Percentiles rank a stretch among this genome's conserved stretches.
Conservation (phyloP, 768 basidiomycete species). For the Russula foetens region DNA sequence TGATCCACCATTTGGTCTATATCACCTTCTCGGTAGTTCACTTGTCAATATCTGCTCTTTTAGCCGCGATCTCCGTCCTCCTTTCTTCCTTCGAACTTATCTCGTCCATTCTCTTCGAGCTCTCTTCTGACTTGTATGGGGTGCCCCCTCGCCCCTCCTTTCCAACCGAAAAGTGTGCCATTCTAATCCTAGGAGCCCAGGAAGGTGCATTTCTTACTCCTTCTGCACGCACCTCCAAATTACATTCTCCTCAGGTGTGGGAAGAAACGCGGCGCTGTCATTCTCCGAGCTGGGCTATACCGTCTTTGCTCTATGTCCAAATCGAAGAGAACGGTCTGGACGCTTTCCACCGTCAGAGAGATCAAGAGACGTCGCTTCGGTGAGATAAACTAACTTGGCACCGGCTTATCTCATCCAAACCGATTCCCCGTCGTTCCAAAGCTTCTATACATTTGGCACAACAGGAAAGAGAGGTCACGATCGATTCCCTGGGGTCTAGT, state of each 20-base stretch:
- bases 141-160: conserved; percentile 22
- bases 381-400: conserved; percentile 16
- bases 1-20: conserved; percentile 3
- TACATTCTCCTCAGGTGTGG: conserved; percentile 23
- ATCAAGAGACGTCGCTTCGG: conserved; percentile 22
- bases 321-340: conserved; percentile 9
- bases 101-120: conserved; percentile 10
- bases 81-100: conserved; percentile 15
- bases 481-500: conserved; percentile 26
- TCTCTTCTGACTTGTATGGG: conserved; percentile 14
- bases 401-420: neutral
- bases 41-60: conserved; percentile 9
- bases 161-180: conserved; percentile 24
- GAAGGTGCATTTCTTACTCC: conserved; percentile 20
- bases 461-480: conserved; percentile 25
- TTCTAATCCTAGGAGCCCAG: conserved; percentile 27
- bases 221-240: neutral
- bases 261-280: conserved; percentile 24
- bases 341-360: neutral
- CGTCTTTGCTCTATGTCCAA: conserved; percentile 27
- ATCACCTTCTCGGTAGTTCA: conserved; percentile 6
- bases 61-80: conserved; percentile 13
- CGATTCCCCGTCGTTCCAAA: neutral
- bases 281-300: conserved; percentile 31
- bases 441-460: conserved; percentile 31